phyloP scores from a whole-genome alignment of 2,329 filamentous ascomycete species.

The Emmonsiellopsis sp. region DNA sequence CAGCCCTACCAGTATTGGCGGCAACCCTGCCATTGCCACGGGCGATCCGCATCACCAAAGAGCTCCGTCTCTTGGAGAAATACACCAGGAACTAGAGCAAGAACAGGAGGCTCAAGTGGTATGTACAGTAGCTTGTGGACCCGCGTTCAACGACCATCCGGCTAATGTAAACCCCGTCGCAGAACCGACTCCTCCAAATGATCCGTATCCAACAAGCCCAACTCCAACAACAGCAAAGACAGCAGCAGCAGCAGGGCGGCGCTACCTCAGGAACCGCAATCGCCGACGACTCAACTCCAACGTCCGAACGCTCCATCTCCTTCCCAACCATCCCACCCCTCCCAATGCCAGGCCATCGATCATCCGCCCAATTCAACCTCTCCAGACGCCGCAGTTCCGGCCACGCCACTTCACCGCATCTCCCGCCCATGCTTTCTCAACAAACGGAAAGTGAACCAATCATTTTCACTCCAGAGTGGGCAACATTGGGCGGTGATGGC shows the following conservation, averaged over 20 bases:
- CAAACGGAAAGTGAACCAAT: conserved; percentile 10
- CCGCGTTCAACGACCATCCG: neutral
- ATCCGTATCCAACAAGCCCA: conserved; percentile 41
- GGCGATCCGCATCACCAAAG: conserved; percentile 41
- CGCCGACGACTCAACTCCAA: conserved; percentile 35
- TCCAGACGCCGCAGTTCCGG: conserved; percentile 29
- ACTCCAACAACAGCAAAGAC: conserved; percentile 29
- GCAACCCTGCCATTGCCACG: conserved; percentile 33
- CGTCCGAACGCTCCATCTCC: conserved; percentile 33
- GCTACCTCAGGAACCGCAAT: conserved; percentile 21
- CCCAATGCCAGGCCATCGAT: conserved; percentile 21
- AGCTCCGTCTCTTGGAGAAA: conserved; percentile 39
- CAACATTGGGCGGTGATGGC: conserved; percentile 16
- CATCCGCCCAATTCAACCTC: conserved; percentile 26
- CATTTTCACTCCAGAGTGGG: neutral
- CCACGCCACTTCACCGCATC: conserved; percentile 28
- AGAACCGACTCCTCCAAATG: conserved; percentile 43
- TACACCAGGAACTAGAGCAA: conserved; percentile 43
- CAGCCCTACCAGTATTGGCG: conserved; percentile 35
- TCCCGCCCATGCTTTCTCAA: conserved; percentile 20
- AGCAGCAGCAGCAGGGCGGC: conserved; percentile 25
- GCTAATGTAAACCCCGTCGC: conserved; percentile 4
- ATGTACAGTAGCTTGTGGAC: conserved; percentile 12
- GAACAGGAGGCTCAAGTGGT: conserved; percentile 45
- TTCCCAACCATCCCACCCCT: conserved; percentile 27